Evolutionary conservation across 208 protist genomes (phyloP).

Genomic region (Leishmania gerbilli): DNA sequence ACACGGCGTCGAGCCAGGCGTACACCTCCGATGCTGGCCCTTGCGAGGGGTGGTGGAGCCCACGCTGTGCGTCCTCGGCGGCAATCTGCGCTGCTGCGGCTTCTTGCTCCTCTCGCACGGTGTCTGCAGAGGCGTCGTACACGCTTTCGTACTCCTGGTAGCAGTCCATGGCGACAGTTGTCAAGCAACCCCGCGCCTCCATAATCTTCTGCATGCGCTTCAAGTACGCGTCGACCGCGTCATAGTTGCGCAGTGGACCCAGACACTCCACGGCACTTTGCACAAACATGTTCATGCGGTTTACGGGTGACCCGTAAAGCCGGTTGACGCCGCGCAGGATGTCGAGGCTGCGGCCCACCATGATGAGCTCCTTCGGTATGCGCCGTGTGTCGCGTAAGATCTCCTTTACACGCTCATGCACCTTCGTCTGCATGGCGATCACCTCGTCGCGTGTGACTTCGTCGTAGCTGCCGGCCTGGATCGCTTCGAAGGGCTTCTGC

Average conservation of each 20-base stretch:
- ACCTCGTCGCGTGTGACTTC: constrained; percentile 79
- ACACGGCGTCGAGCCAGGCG: constrained; percentile 27
- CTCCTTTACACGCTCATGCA: constrained; percentile 42
- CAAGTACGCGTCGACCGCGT: constrained; percentile 56
- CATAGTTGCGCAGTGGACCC: constrained; percentile 60
- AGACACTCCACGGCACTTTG: constrained; percentile 55
- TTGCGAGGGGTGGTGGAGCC: not conserved
- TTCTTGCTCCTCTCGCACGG: constrained; percentile 38
- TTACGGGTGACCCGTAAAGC: constrained; percentile 78
- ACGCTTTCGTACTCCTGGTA: constrained; percentile 41
- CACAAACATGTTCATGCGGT: constrained; percentile 83
- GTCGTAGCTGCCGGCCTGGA: constrained; percentile 53
- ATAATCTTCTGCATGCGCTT: constrained; percentile 28
- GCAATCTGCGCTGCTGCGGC: constrained; percentile 39
- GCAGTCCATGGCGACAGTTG: constrained; percentile 8
- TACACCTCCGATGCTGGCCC: not conserved
- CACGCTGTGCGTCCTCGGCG: constrained; percentile 12
- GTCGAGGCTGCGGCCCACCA: constrained; percentile 78
- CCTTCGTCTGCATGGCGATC: constrained; percentile 45
- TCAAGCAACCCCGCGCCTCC: constrained; percentile 7
- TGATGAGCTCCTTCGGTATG: constrained; percentile 71
- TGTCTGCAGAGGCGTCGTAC: constrained; percentile 44
- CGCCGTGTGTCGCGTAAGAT: constrained; percentile 56
- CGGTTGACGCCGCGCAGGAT: constrained; percentile 84
- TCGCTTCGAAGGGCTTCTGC: constrained; percentile 67